Conservation (phyloP, 176 grass and related monocot genomes). For the Oryza rufipogon region DNA sequence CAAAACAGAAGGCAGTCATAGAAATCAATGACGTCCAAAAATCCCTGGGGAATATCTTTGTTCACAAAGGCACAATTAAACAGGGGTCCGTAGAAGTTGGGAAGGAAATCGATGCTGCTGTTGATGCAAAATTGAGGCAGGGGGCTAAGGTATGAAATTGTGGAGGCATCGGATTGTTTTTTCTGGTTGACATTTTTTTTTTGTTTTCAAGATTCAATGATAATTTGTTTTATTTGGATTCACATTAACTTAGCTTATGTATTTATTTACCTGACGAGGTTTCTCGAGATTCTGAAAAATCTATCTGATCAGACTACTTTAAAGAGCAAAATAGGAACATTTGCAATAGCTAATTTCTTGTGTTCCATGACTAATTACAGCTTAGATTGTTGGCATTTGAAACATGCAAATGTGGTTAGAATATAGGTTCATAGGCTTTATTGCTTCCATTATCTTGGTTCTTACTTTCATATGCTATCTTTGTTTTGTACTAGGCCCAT, state of each 20-base stretch:
- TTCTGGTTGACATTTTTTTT: background rate
- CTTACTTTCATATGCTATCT: constrained; percentile 34
- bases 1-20: constrained; percentile 57
- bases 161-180: background rate
- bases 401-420: constrained; percentile 22
- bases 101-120: constrained; percentile 76
- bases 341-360: constrained; percentile 28
- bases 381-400: constrained; percentile 9
- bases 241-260: constrained; percentile 11
- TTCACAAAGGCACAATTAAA: constrained; percentile 89
- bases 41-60: constrained; percentile 89
- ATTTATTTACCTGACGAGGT: constrained; percentile 13
- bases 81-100: constrained; percentile 79
- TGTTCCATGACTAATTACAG: background rate
- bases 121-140: constrained; percentile 83
- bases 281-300: background rate
- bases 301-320: constrained; percentile 4
- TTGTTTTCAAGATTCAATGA: background rate
- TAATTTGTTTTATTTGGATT: constrained; percentile 20
- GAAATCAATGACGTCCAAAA: constrained; percentile 94
- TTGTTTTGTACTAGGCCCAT: constrained; percentile 61
- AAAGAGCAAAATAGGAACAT: background rate
- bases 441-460: constrained; percentile 1
- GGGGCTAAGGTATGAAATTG: constrained; percentile 74
- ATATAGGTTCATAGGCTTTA: background rate